Conservation (phyloP, 768 basidiomycete species). For the Nidula microcarpa region DNA sequence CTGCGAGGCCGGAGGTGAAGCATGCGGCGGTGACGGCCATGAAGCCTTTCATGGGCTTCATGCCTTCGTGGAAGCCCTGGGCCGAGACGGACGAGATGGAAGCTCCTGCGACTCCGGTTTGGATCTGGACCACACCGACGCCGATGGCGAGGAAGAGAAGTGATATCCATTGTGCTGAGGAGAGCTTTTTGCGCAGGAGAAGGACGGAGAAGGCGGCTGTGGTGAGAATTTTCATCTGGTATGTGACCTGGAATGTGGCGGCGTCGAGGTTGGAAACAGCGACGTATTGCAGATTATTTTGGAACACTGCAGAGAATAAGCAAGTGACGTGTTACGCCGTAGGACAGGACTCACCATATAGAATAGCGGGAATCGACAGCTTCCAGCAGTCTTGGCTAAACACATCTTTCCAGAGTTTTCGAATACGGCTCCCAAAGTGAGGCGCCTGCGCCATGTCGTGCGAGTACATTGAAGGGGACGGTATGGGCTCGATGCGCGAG, state of each 20-base stretch:
- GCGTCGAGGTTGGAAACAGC: constrained; percentile 92
- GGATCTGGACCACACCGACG: constrained; percentile 87
- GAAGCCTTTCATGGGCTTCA: constrained; percentile 86
- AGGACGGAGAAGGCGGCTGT: constrained; percentile 88
- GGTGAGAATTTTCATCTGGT: constrained; percentile 97
- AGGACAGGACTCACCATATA: constrained; percentile 55
- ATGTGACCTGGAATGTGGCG: constrained; percentile 95
- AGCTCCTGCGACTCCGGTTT: constrained; percentile 33
- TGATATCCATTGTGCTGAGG: constrained; percentile 77
- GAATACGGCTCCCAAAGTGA: constrained; percentile 41
- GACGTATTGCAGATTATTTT: constrained; percentile 95
- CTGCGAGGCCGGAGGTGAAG: constrained; percentile 93
- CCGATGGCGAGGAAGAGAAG: constrained; percentile 84
- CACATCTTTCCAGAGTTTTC: constrained; percentile 61
- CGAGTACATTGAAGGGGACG: constrained; percentile 6
- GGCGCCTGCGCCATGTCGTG: constrained; percentile 25
- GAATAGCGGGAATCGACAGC: constrained; percentile 91
- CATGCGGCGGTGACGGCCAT: constrained; percentile 88
- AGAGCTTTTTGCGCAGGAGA: constrained; percentile 74
- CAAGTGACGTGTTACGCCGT: background rate
- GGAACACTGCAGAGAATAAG: constrained; percentile 53
- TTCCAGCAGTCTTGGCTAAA: constrained; percentile 96
- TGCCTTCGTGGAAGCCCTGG: constrained; percentile 35
- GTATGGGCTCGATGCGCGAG: constrained; percentile 44
- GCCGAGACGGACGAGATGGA: constrained; percentile 18